Evolutionary conservation across 352 stramenopile genomes (phyloP).

Genomic region (Globisporangium cystogenes): DNA sequence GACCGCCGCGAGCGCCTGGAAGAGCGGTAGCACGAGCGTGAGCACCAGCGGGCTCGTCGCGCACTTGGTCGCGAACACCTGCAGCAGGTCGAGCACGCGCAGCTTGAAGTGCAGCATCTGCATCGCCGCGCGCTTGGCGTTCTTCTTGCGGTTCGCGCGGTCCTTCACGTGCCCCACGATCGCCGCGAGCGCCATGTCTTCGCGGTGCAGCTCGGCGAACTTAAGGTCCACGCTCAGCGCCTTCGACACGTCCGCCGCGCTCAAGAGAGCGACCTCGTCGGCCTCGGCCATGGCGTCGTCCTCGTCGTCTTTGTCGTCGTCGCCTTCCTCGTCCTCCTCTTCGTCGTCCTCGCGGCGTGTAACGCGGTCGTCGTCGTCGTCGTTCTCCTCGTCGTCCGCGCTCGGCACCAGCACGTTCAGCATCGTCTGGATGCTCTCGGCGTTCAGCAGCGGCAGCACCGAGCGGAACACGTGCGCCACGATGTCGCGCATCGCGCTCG

Average conservation of each 20-base stretch:
- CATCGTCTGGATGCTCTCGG: constrained; percentile 61
- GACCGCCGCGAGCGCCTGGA: constrained; percentile 44
- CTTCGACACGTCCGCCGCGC: constrained; percentile 51
- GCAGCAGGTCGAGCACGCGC: constrained; percentile 73
- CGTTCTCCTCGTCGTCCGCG: constrained; percentile 23
- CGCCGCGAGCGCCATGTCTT: constrained; percentile 74
- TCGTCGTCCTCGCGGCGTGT: constrained; percentile 18
- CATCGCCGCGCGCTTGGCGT: constrained; percentile 56
- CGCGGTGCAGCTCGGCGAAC: constrained; percentile 58
- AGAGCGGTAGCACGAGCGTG: constrained; percentile 54
- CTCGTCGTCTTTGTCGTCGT: constrained; percentile 36
- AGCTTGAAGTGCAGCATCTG: constrained; percentile 84
- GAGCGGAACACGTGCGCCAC: constrained; percentile 77
- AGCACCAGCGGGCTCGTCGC: constrained; percentile 28
- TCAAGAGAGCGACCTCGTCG: constrained; percentile 59
- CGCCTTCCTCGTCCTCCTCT: constrained; percentile 18
- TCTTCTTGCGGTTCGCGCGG: constrained; percentile 71
- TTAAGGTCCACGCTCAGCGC: constrained; percentile 60
- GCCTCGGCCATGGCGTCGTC: constrained; percentile 38
- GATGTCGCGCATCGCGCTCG: constrained; percentile 78
- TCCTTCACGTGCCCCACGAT: constrained; percentile 77
- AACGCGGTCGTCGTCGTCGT: constrained; percentile 22
- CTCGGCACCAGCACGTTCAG: constrained; percentile 53
- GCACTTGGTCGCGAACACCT: constrained; percentile 51
- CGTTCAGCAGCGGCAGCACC: constrained; percentile 59